A percentile compares a stretch with the other conserved stretches of the same genome.
Evolutionary conservation across 257 asterid genomes (phyloP).

Genomic region (Gynochthodes officinalis): DNA sequence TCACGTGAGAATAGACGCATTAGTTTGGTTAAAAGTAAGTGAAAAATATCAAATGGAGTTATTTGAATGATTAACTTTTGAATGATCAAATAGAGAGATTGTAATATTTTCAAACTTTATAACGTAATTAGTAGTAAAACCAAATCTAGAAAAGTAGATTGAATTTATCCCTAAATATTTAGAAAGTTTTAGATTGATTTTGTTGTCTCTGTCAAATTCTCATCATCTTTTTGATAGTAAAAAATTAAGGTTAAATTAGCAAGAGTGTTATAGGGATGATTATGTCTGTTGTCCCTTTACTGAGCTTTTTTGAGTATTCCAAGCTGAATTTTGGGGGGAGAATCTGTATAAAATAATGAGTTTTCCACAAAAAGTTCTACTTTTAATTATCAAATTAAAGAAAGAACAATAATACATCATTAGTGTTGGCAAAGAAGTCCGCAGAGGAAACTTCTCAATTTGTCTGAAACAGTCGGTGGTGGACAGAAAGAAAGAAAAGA

Average conservation of each 20-base stretch:
- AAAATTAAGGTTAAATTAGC: neutral
- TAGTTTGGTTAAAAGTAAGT: too few species aligned
- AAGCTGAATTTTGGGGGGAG: slow-evolving; percentile 9
- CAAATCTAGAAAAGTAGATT: too few species aligned
- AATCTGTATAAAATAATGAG: neutral
- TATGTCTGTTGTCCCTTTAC: neutral
- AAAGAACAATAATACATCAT: neutral
- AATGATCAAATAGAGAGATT: too few species aligned
- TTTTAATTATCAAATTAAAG: neutral
- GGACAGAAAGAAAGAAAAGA: too few species aligned
- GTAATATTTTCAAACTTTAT: too few species aligned
- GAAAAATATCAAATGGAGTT: too few species aligned
- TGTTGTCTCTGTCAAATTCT: neutral
- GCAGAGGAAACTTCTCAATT: neutral
- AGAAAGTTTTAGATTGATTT: too few species aligned
- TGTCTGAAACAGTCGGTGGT: neutral
- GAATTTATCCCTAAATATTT: too few species aligned
- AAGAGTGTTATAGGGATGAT: neutral
- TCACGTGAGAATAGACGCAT: too few species aligned
- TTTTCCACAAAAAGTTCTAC: neutral
- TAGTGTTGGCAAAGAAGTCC: neutral
- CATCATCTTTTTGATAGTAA: neutral
- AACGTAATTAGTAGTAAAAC: too few species aligned
- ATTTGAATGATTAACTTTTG: too few species aligned
- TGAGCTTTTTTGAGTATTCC: neutral